Conservation (phyloP, 148 eudicot species). For the Chenopodium quinoa region DNA sequence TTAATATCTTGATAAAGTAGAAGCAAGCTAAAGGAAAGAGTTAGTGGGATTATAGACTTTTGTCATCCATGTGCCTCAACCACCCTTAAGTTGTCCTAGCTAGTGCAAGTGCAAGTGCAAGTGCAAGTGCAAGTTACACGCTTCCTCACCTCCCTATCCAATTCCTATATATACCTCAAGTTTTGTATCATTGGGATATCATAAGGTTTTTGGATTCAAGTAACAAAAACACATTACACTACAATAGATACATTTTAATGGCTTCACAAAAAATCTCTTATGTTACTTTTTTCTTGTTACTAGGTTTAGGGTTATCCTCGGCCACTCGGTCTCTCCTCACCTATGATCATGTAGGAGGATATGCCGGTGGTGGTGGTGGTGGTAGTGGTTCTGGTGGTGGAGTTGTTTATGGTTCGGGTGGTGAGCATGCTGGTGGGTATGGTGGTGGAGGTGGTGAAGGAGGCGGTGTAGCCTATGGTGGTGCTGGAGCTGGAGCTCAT, state of each 20-base stretch:
- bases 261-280: slow-evolving; percentile 36
- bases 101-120: not conserved
- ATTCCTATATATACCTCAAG: slow-evolving; percentile 41
- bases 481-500: slow-evolving; percentile 20
- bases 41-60: not conserved
- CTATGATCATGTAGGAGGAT: slow-evolving; percentile 23
- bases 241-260: slow-evolving; percentile 20
- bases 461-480: not conserved
- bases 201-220: slow-evolving; percentile 9
- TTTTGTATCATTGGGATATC: slow-evolving; percentile 16
- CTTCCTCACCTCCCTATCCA: slow-evolving; percentile 2
- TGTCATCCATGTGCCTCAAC: not conserved
- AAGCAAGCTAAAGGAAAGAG: not conserved
- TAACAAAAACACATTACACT: slow-evolving; percentile 17
- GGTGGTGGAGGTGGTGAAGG: not conserved
- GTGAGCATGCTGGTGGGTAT: slow-evolving; percentile 32
- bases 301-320: slow-evolving; percentile 42
- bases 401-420: slow-evolving; percentile 31
- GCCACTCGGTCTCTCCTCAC: slow-evolving; percentile 52
- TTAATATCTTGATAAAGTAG: too few relatives aligned
- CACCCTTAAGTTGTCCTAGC: not conserved
- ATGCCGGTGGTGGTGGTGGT: slow-evolving; percentile 20
- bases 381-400: slow-evolving; percentile 29
- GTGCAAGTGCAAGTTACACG: slow-evolving; percentile 23
- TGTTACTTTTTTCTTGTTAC: slow-evolving; percentile 39